These are phyloP conservation scores for Lactarius hengduanensis DNA, from an alignment of 768 basidiomycete species.

Conservation along the genomic window DNA sequence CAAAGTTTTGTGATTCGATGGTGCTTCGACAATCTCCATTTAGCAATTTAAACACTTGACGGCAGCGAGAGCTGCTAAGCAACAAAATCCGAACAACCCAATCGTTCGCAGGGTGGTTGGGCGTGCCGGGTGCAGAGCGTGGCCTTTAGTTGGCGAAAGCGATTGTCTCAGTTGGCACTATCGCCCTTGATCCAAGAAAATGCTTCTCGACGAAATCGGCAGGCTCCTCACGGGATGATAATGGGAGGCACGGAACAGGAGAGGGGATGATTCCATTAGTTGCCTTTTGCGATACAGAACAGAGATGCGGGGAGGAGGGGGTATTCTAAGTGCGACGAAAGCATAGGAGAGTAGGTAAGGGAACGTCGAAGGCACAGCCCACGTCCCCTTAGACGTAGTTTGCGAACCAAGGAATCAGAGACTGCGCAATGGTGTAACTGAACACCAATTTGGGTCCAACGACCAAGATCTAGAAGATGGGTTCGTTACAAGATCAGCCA, in stretches of 20 bases:
- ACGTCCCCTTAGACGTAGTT: slow-evolving; percentile 29
- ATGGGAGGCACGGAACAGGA: not conserved
- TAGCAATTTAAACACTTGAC: not conserved
- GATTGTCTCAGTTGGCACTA: not conserved
- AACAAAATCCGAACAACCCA: not conserved
- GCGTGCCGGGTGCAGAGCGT: not conserved
- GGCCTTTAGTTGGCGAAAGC: not conserved
- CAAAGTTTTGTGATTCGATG: too few relatives aligned
- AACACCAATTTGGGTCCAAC: slow-evolving; percentile 98
- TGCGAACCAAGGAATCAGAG: slow-evolving; percentile 88
- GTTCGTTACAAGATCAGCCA: not conserved
- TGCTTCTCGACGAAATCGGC: not conserved
- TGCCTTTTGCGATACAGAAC: not conserved
- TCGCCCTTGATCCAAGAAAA: not conserved
- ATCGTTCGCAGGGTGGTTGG: not conserved
- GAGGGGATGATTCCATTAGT: slow-evolving; percentile 2
- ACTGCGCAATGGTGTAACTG: slow-evolving; percentile 96
- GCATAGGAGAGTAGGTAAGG: not conserved
- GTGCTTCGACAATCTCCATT: not conserved
- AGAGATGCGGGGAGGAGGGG: slow-evolving; percentile 9
- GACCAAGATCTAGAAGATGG: slow-evolving; percentile 68
- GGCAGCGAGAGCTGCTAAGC: not conserved
- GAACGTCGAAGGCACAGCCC: not conserved
- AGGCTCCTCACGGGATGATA: not conserved
- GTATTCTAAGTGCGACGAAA: not conserved